Evolutionary conservation across 2,329 filamentous ascomycete genomes (phyloP).

Genomic region (Phaeosphaeria sp.): DNA sequence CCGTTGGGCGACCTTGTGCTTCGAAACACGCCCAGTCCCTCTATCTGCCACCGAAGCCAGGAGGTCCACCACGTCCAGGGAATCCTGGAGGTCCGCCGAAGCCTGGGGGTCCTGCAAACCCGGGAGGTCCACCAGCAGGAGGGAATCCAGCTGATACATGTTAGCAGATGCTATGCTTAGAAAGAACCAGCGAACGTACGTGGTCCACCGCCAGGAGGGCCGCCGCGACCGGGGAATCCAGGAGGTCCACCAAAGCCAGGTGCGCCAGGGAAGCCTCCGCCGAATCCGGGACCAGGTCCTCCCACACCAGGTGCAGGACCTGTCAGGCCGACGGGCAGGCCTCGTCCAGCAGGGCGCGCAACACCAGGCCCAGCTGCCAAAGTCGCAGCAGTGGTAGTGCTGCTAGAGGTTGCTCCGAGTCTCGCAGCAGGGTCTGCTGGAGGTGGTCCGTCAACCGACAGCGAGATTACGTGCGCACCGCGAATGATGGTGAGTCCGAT

Average conservation of each 20-base stretch:
- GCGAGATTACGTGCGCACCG: conserved; percentile 91
- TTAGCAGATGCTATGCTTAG: conserved; percentile 24
- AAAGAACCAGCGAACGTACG: conserved; percentile 30
- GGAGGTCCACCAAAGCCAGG: conserved; percentile 47
- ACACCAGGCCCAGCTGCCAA: conserved; percentile 87
- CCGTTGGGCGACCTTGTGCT: not conserved
- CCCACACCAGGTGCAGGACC: conserved; percentile 90
- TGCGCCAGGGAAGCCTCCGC: conserved; percentile 52
- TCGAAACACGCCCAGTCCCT: not conserved
- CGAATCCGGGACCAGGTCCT: conserved; percentile 71
- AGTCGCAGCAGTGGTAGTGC: conserved; percentile 64
- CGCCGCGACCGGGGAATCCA: conserved; percentile 43
- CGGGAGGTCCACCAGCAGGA: conserved; percentile 60
- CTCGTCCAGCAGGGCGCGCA: conserved; percentile 87
- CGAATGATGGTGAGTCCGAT: conserved; percentile 93
- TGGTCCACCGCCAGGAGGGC: conserved; percentile 46
- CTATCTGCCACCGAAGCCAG: conserved; percentile 37
- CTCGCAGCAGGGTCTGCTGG: conserved; percentile 91
- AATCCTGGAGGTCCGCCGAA: conserved; percentile 48
- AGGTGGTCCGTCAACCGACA: conserved; percentile 94
- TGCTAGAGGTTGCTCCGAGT: conserved; percentile 77
- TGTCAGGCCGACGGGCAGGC: conserved; percentile 80
- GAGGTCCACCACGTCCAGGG: conserved; percentile 35
- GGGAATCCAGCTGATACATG: conserved; percentile 45
- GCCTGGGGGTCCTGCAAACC: conserved; percentile 52